A percentile compares a stretch with the other conserved stretches of the same genome.
Evolutionary conservation across 2,329 filamentous ascomycete species (phyloP).

Genomic region (Aspergillus thermomutatus): DNA sequence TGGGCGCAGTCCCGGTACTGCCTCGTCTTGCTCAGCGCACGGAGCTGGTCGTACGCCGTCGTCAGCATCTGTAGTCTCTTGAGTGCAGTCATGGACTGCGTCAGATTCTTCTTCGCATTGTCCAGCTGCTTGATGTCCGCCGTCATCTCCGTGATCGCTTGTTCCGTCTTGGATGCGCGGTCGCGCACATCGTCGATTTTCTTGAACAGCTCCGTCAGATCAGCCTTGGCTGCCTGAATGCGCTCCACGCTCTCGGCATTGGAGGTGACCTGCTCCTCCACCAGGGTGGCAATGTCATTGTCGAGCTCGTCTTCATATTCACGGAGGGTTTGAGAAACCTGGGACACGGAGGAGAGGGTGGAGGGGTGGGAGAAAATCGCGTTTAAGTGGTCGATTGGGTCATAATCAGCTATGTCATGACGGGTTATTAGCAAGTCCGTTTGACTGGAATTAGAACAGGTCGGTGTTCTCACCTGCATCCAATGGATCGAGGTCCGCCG

Average conservation of each 20-base stretch:
- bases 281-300: slow-evolving; percentile 68
- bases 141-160: slow-evolving; percentile 97
- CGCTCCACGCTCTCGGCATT: slow-evolving; percentile 84
- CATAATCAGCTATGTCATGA: slow-evolving; percentile 67
- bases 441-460: slow-evolving; percentile 5
- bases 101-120: slow-evolving; percentile 93
- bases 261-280: slow-evolving; percentile 73
- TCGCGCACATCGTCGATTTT: slow-evolving; percentile 93
- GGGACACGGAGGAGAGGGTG: slow-evolving; percentile 71
- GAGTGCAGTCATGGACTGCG: slow-evolving; percentile 93
- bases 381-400: slow-evolving; percentile 91
- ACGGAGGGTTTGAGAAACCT: slow-evolving; percentile 70
- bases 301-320: slow-evolving; percentile 79
- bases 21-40: slow-evolving; percentile 74
- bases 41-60: slow-evolving; percentile 95
- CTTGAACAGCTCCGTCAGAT: slow-evolving; percentile 83
- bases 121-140: slow-evolving; percentile 97
- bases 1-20: slow-evolving; percentile 96
- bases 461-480: slow-evolving; percentile 40
- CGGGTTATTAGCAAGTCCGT: slow-evolving; percentile 4
- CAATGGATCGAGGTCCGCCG: slow-evolving; percentile 37
- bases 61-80: slow-evolving; percentile 98
- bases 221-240: slow-evolving; percentile 85
- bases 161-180: slow-evolving; percentile 86
- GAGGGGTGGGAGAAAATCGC: slow-evolving; percentile 87